These are phyloP conservation scores for Acanthamoeba healyi DNA, from an alignment of 208 protist genomes.

Conservation along the genomic window DNA sequence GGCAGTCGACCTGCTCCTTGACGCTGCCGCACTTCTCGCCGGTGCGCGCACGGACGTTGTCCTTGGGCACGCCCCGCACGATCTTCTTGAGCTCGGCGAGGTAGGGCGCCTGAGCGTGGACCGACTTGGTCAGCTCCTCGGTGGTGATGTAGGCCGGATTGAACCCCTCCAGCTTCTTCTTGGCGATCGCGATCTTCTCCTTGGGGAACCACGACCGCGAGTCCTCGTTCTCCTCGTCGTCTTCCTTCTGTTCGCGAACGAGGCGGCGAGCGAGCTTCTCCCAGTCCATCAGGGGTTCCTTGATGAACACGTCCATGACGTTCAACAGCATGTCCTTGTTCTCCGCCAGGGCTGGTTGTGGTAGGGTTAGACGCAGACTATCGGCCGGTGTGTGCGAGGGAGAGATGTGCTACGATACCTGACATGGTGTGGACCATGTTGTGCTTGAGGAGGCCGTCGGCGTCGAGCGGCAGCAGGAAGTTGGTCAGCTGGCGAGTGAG, in stretches of 20 bases:
- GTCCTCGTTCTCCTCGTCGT: conserved; percentile 73
- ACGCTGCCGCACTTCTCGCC: conserved; percentile 55
- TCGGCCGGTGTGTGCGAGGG: too few relatives aligned
- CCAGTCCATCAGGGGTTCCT: conserved; percentile 92
- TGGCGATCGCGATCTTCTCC: conserved; percentile 86
- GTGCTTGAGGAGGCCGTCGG: conserved; percentile 83
- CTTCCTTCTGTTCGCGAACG: conserved; percentile 79
- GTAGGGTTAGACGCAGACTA: too few relatives aligned
- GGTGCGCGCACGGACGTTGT: conserved; percentile 81
- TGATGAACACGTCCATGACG: conserved; percentile 93
- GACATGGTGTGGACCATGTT: conserved; percentile 89
- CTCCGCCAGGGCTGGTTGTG: conserved; percentile 85
- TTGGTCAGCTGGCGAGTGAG: conserved; percentile 92
- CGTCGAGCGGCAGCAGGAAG: conserved; percentile 91
- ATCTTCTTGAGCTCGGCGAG: conserved; percentile 74
- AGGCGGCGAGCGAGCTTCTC: conserved; percentile 79
- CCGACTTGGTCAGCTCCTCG: conserved; percentile 76
- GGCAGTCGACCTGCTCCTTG: conserved; percentile 87
- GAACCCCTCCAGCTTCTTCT: conserved; percentile 83
- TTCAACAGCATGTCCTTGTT: conserved; percentile 90
- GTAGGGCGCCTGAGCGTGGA: conserved; percentile 77
- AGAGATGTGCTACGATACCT: too few relatives aligned
- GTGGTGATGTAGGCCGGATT: conserved; percentile 85
- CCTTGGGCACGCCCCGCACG: conserved; percentile 77
- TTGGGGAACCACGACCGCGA: conserved; percentile 84